Base-by-base conservation (phyloP, 1,284 basidiomycete species). In the Entoloma clypeatum region DNA sequence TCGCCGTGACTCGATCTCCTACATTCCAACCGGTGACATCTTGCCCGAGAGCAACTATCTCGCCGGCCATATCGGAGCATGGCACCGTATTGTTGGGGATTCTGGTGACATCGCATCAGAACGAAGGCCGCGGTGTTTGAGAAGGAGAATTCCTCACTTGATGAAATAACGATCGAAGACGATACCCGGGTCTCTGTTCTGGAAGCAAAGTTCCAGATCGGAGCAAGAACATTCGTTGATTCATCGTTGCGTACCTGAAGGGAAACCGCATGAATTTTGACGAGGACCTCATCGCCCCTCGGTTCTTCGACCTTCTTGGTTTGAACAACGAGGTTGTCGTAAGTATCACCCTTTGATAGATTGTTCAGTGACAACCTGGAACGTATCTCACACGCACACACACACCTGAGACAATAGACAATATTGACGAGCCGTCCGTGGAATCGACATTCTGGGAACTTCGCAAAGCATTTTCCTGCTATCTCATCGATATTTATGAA, bases 1-100 rank as follows among this genome's bases (percentile, higher is more conserved):
- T 72, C 3, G 68, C 60, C 36, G 64, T 71, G 41, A 82, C 77
- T 13, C 76, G 71, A 53, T 83, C 78, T 8, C 80, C 79, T 3
- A 58, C 45, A 44, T 69, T 68, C 69, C 69, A 80, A 9, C 58
- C 56, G 24, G 56, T 68, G n/a, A 79, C 77, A 9, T 68, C 68
- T 25, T 62, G 58, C 3, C 81, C 80, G 13, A 80, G 55, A 3
- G 69, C 65, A 26, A 79, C 59, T 34, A 84, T 64, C 52, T 80
- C 75, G 7, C 81, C 81, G 10, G 81, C 79, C 47, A 74, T 69
- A 50, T 85, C 81, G 4, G 79, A 82, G 54, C 69, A 64, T 1
- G 79, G 78, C 11, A 80, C 65, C n/a, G n/a, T n/a, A n/a, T n/a
- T n/a, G n/a, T n/a, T n/a, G 2, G 72, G 49, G 27, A 72, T 56